phyloP scores from a whole-genome alignment of 1,284 basidiomycete species.

The Cystobasidium sp. region DNA sequence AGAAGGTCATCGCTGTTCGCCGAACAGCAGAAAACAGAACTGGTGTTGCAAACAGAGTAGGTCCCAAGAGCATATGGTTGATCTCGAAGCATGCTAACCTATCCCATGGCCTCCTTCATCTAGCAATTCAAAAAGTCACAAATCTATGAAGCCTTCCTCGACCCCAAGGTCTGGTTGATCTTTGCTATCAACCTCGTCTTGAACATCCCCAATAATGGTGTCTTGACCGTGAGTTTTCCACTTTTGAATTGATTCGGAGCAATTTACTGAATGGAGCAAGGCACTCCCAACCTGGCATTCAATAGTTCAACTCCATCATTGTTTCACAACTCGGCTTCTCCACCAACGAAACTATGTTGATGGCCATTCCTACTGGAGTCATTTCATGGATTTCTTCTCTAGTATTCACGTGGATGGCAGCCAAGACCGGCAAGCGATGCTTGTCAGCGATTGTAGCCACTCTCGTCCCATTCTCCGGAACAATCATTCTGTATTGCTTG shows the following conservation, averaged over 20 bases:
- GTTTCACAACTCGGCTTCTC: conserved; percentile 38
- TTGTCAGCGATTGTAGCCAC: conserved; percentile 25
- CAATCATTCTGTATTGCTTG: conserved; percentile 45
- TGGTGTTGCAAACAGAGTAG: conserved; percentile 52
- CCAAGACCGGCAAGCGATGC: conserved; percentile 44
- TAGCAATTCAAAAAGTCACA: conserved; percentile 48
- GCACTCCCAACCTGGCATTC: no score
- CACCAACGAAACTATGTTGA: conserved; percentile 47
- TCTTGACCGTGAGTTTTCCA: conserved; percentile 17
- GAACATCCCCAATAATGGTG: conserved; percentile 52
- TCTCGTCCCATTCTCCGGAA: conserved; percentile 35
- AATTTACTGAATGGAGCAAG: no score
- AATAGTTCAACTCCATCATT: conserved; percentile 21
- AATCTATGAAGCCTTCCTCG: conserved; percentile 51
- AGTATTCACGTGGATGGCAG: conserved; percentile 48
- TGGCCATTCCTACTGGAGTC: conserved; percentile 54
- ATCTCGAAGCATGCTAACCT: no score
- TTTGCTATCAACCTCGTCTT: conserved; percentile 51
- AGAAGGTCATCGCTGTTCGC: conserved; percentile 44
- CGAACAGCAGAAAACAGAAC: conserved; percentile 49
- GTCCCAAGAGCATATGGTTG: no score
- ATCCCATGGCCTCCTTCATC: no score
- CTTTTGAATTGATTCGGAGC: no score
- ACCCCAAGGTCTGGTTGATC: conserved; percentile 51
- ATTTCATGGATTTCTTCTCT: conserved; percentile 53